Base-by-base conservation (phyloP, 306 rosid genomes). In the Canavalia ensiformis region DNA sequence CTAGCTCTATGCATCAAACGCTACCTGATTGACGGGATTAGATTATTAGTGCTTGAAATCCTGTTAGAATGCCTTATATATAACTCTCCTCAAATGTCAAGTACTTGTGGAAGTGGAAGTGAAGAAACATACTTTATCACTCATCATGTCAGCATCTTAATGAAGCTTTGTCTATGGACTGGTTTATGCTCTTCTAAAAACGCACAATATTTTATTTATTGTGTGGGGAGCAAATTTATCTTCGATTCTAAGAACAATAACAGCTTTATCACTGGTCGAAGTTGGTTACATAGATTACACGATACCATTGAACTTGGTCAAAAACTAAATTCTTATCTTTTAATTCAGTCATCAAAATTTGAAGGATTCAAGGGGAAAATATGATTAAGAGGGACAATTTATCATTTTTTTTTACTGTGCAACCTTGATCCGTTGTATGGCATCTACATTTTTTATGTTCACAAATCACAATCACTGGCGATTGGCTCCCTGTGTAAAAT, bases 101-200 rank as follows among this genome's bases (percentile, higher is more conserved):
- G 2, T 69, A 18, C 68, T 29, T 5, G 71, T 34, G 54, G 66
- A 77, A 39, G 66, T 51, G 9, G 13, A 77, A 39, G 66, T 51
- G 9, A 18, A 51, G 81, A 60, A 76, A 60, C 71, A 75, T 8
- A 2, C 35, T 35, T 33, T 35, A 31, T 13, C 57, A 13, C 11
- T 18, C 25, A 18, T 18, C 25, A 18, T 18, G 25, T 18, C 25
- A 18, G 25, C 25, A 18, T 18, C 25, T 18, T 18, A 18, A 18
- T 18, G 25, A 18, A 18, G 25, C 25, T 18, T 18, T 18, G 25
- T 18, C 25, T 18, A 18, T 18, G 25, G 25, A 18, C 25, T 46
- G 6, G 42, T 4, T 46, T 46, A 7, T 46, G 9, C 6, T 4
- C 9, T 2, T 4, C 6, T 46, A 3, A 46, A 4, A 46, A 46